Evolutionary conservation across 139 green algal genomes (phyloP).

Genomic region (Mesostigma viride): DNA sequence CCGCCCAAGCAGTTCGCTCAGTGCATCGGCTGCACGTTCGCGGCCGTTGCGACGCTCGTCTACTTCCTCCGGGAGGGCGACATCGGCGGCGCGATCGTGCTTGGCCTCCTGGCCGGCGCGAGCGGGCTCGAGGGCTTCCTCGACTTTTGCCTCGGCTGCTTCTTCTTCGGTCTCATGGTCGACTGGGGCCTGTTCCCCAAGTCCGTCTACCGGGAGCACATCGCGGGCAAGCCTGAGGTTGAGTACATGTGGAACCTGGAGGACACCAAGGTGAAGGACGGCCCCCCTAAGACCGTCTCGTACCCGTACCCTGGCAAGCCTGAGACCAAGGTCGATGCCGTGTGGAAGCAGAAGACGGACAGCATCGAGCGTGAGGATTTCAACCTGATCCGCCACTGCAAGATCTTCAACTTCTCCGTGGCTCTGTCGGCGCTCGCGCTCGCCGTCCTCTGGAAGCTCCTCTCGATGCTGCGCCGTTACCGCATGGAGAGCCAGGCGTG

Average conservation of each 20-base stretch:
- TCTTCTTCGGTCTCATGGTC: conserved; percentile 37
- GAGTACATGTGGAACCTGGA: conserved; percentile 32
- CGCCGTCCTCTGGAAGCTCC: conserved; percentile 29
- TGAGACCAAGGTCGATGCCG: conserved; percentile 32
- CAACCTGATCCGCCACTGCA: conserved; percentile 40
- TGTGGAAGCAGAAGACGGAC: conserved; percentile 45
- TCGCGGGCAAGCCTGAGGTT: conserved; percentile 33
- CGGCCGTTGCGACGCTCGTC: too few species aligned
- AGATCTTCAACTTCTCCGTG: conserved; percentile 39
- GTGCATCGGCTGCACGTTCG: too few species aligned
- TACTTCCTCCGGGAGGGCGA: too few species aligned
- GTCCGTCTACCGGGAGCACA: conserved; percentile 35
- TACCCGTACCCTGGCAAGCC: conserved; percentile 15
- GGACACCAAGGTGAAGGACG: too few species aligned
- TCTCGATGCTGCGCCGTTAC: not conserved
- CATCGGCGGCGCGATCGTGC: too few species aligned
- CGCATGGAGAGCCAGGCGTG: conserved; percentile 16
- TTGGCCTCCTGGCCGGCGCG: too few species aligned
- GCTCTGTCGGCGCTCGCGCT: conserved; percentile 31
- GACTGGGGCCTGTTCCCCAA: conserved; percentile 31
- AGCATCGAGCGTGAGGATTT: conserved; percentile 40
- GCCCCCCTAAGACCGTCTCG: not conserved
- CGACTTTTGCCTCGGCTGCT: conserved; percentile 42
- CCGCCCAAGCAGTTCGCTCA: too few species aligned
- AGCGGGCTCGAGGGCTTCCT: conserved; percentile 35